Evolutionary conservation across 192 early-diverging fungal species (phyloP), one percentile per base, ranked within the genome.

Genomic region (Obelidium mucronatum): DNA sequence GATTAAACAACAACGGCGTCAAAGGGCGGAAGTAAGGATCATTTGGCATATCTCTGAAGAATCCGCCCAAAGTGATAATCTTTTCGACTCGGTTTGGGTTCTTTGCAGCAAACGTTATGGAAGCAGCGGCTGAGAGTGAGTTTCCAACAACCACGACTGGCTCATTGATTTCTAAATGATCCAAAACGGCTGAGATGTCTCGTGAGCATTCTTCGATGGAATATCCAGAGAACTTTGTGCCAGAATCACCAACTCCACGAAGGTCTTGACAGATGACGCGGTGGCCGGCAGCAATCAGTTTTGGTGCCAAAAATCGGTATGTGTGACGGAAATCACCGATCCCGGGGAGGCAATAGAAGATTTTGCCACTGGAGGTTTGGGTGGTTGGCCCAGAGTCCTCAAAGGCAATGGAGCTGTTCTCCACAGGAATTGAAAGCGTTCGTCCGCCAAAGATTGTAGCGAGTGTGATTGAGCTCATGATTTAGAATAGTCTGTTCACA

Each of bases 31-130:
- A 79, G 30, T 52, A 67, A 0, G 63, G 39, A 34, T 77, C 78
- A 52, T 0, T 48, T 58, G 77, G 77, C 68, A 76, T 78, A 55
- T 65, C 52, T 17, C 78, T 31, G 52, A 79, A 78, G 52, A 79
- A 79, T 80, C 75, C 78, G 22, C 78, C 78, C 13, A 67, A 11
- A 2, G 78, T 79, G 19, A 80, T 69, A 28, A 80, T 51, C 15
- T 17, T 59, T 0, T 19, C 67, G 33, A 80, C 58, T 17, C 55
- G 19, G 8, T 54, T 19, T 13, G 79, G 69, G 35, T 78, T 56
- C 3, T 78, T 42, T 3, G 78, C 65, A n/a, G 75, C 75, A 5
- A 73, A 26, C 0, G n/a, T 30, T 15, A 78, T 53, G 28, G 69
- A 67, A 34, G 59, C 58, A 4, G 79, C 79, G 13, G 67, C 79